Base-by-base conservation (phyloP, 2,329 filamentous ascomycete species). In the Botryosphaeria dothidea region DNA sequence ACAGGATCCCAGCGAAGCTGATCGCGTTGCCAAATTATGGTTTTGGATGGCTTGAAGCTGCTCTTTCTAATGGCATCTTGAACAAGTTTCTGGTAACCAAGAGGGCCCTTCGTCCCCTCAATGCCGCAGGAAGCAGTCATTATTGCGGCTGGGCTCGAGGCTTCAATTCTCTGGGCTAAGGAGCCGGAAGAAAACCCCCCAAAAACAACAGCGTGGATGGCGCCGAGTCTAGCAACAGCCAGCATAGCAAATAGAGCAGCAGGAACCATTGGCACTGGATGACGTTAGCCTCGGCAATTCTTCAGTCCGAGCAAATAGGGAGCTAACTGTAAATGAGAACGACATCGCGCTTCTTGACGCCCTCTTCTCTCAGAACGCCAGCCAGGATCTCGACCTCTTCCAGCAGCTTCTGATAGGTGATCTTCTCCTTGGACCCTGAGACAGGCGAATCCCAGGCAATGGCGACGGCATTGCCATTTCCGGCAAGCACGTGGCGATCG, bases 41-140 rank as follows among this genome's bases (percentile, higher is more conserved):
- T 88, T 74, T 88, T 89, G 4, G 79, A 74, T 0, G 93, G 92
- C 77, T 94, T 93, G 79, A 90, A 88, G 3, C 77, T 75, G 65
- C 91, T 89, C 49, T 89, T 82, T 25, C 81, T 74, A 52, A 94
- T 81, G 1, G 92, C 93, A 38, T 89, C 91, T 68, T 90, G 86
- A 54, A 97, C 88, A 69, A 96, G 86, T 0, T 88, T 86, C 68
- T 87, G 84, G 77, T 97, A 97, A n/a, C 86, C 80, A 66, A 92
- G 84, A 0, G 92, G 89, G 0, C 90, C 90, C 77, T 96, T 96
- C 60, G 83, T 83, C 3, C 93, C 93, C 71, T 97, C 93, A 64
- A 97, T 93, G 36, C 93, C 93, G 77, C 93, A 97, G 8, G 92
- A 96, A 0, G 93, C 93, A 0, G 93, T 97, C 75, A 97, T 85